Base-by-base conservation (phyloP, 139 green algal species). In the Coelastrella sp. region DNA sequence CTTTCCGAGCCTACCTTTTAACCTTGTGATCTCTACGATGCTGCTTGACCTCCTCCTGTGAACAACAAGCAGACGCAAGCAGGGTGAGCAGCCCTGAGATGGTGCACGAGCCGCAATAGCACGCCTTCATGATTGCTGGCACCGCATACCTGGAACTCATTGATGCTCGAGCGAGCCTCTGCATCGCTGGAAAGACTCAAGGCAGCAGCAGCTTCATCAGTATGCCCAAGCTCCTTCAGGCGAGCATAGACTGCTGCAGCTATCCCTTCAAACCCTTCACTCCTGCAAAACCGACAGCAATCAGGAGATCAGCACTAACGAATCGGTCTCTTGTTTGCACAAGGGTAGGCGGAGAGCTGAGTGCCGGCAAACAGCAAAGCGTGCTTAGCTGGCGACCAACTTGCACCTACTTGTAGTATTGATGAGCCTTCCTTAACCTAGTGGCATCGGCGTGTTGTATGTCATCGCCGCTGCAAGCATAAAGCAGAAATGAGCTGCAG, bases 121-220 rank as follows among this genome's bases (percentile, higher is more conserved):
- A n/a, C n/a, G n/a, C n/a, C n/a, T n/a, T n/a, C n/a, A n/a, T n/a
- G n/a, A n/a, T n/a, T n/a, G n/a, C n/a, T n/a, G n/a, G n/a, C n/a
- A n/a, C n/a, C n/a, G n/a, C n/a, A n/a, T n/a, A n/a, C n/a, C n/a
- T 37, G 43, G 40, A n/a, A 57, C 40, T 60, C 41, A 71, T 35
- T 27, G n/a, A 82, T 82, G 37, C 75, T 82, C 7, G 3, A 64
- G 17, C 53, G 53, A n/a, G 21, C 17, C 21, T 64, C 48, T 43
- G 40, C 37, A 23, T 35, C 38, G 50, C 71, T 35, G 59, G 30
- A 27, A 19, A 17, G 21, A 30, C 32, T 21, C 1, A 17, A n/a
- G 35, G 38, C 41, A 25, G 17, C 51, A 43, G 40, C 67, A 11
- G 32, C 67, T 21, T 32, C 67, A 40, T 4, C 40, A 13, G 6